phyloP scores from a whole-genome alignment of 352 stramenopile genomes.

The Pythium coloratum region DNA sequence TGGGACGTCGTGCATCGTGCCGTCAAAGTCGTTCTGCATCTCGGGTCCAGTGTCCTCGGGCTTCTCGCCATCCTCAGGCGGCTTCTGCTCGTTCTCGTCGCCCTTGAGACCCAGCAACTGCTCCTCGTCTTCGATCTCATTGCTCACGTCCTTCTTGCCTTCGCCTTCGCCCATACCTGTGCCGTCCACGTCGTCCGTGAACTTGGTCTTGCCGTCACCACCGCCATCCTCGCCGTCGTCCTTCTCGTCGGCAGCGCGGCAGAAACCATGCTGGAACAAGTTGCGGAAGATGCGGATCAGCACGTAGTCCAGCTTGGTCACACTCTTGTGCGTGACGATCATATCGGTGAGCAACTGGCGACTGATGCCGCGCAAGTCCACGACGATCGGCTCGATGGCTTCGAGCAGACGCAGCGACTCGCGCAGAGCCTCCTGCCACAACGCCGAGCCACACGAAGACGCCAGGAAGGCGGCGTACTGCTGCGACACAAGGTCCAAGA shows the following conservation, averaged over 20 bases:
- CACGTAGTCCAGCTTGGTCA: slow-evolving; percentile 96
- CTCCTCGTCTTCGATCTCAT: slow-evolving; percentile 99
- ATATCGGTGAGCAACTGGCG: slow-evolving; percentile 78
- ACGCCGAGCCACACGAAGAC: slow-evolving; percentile 26
- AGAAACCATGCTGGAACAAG: slow-evolving; percentile 96
- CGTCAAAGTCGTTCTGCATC: slow-evolving; percentile 99
- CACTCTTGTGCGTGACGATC: slow-evolving; percentile 86
- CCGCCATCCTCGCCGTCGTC: slow-evolving; percentile 89
- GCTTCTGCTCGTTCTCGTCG: slow-evolving; percentile 84
- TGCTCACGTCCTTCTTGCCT: slow-evolving; percentile 98
- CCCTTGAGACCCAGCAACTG: slow-evolving; percentile 98
- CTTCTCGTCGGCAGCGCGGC: slow-evolving; percentile 51
- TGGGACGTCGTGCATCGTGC: slow-evolving; percentile 98
- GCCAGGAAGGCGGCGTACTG: slow-evolving; percentile 48
- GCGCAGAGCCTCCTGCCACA: slow-evolving; percentile 15
- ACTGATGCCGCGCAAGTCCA: slow-evolving; percentile 74
- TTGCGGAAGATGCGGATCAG: slow-evolving; percentile 95
- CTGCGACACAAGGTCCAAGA: slow-evolving; percentile 45
- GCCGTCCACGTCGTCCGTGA: slow-evolving; percentile 98
- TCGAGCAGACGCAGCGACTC: slow-evolving; percentile 58
- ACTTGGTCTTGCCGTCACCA: slow-evolving; percentile 91
- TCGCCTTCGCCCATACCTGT: slow-evolving; percentile 99
- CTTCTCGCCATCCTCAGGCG: slow-evolving; percentile 39
- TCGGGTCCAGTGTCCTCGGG: slow-evolving; percentile 97
- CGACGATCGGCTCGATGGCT: slow-evolving; percentile 55